Percentiles rank a stretch among this genome's conserved stretches.
phyloP scores from a whole-genome alignment of 495 filamentous ascomycete species.

The Pseudotulostoma volvatum region DNA sequence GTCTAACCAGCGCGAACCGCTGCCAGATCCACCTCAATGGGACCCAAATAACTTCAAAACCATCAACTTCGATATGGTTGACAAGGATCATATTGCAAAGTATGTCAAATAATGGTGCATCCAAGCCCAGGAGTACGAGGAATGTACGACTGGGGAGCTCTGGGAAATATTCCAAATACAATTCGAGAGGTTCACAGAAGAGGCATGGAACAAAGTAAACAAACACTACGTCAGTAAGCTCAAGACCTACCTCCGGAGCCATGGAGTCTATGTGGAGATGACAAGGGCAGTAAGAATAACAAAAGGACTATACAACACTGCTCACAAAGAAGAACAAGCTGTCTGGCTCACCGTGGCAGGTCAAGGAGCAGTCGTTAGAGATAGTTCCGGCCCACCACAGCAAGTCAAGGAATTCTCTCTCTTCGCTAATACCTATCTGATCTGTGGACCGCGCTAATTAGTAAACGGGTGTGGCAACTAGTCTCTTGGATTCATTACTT shows the following conservation, averaged over 20 bases:
- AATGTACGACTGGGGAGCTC: neutral
- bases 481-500: no score
- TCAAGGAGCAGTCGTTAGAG: no score
- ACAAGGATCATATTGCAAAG: neutral
- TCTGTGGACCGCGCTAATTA: no score
- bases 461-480: no score
- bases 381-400: no score
- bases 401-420: no score
- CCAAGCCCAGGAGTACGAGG: neutral
- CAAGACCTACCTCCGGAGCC: neutral
- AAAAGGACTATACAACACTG: neutral
- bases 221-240: neutral
- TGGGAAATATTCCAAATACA: neutral
- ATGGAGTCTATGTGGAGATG: neutral
- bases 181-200: neutral
- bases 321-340: no score
- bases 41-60: neutral
- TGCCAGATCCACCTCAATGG: neutral
- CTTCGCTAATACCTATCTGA: no score
- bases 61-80: neutral
- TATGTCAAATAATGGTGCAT: neutral
- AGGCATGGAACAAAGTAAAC: neutral
- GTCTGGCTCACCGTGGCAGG: no score
- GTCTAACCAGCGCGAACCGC: neutral
- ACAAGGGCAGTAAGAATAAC: neutral